Evolutionary conservation across 768 basidiomycete species (phyloP).

Genomic region (Boletus sensibilis): DNA sequence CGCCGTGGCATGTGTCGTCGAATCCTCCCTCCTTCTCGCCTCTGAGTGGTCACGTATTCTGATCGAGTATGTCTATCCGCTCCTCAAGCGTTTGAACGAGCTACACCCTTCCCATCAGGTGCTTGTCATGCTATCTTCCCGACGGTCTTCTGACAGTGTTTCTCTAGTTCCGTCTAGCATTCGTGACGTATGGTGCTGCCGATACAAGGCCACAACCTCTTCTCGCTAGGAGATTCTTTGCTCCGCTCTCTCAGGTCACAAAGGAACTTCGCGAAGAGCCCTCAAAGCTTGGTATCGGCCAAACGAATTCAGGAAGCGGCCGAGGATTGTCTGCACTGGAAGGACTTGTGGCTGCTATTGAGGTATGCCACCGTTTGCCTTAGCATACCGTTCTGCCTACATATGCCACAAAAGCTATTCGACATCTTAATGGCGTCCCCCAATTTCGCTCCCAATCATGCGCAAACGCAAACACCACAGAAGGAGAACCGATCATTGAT

Average conservation of each 20-base stretch:
- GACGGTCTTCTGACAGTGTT: not conserved
- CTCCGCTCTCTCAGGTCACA: slow-evolving; percentile 38
- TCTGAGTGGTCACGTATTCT: slow-evolving; percentile 51
- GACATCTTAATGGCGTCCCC: slow-evolving; percentile 33
- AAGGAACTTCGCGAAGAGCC: slow-evolving; percentile 49
- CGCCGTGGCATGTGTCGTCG: slow-evolving; percentile 59
- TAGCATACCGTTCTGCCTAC: not conserved
- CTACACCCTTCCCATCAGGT: slow-evolving; percentile 40
- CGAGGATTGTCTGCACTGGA: slow-evolving; percentile 69
- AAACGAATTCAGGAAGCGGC: slow-evolving; percentile 46
- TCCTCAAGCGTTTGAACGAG: slow-evolving; percentile 54
- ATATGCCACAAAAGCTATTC: slow-evolving; percentile 41
- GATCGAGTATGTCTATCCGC: slow-evolving; percentile 46
- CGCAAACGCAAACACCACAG: slow-evolving; percentile 22
- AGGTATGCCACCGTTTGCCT: slow-evolving; percentile 44
- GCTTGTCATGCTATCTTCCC: slow-evolving; percentile 2
- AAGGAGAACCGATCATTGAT: slow-evolving; percentile 30
- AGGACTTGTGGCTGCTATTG: slow-evolving; percentile 65
- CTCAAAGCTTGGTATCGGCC: slow-evolving; percentile 54
- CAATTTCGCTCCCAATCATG: slow-evolving; percentile 12
- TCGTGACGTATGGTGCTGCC: slow-evolving; percentile 64
- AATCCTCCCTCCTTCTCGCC: slow-evolving; percentile 55
- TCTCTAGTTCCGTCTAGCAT: slow-evolving; percentile 44
- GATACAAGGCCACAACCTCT: slow-evolving; percentile 55
- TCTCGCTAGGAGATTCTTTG: slow-evolving; percentile 57